These are phyloP conservation scores for Skeletonema tropicum DNA, from an alignment of 108 stramenopile species.

Conservation along the genomic window DNA sequence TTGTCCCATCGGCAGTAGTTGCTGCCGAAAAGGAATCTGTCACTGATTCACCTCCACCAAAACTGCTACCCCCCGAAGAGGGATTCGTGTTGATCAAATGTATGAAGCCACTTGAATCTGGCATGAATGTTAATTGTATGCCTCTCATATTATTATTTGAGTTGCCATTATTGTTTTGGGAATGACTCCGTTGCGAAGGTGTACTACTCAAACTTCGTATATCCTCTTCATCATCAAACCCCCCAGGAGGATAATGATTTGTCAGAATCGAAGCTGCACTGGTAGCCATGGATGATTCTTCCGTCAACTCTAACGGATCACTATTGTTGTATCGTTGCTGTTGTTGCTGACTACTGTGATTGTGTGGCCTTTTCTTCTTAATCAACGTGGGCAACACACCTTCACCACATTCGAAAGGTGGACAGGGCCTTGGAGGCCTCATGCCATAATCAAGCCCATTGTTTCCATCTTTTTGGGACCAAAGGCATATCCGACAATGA, in stretches of 20 bases:
- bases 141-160: constrained; percentile 3
- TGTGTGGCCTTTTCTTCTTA: constrained; percentile 6
- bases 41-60: constrained; percentile 7
- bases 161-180: background rate
- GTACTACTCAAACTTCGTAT: constrained; percentile 42
- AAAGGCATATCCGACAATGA: constrained; percentile 87
- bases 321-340: background rate
- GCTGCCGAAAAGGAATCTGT: constrained; percentile 1
- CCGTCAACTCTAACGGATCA: background rate
- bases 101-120: constrained; percentile 34
- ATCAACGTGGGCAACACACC: constrained; percentile 8
- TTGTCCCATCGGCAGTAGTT: background rate
- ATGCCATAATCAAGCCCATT: constrained; percentile 86
- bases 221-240: constrained; percentile 36
- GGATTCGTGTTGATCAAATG: constrained; percentile 21
- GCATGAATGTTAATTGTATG: constrained; percentile 45
- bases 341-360: background rate
- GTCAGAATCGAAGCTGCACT: constrained; percentile 9
- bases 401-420: constrained; percentile 31
- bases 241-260: background rate
- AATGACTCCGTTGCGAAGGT: constrained; percentile 33
- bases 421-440: constrained; percentile 69
- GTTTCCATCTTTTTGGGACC: constrained; percentile 91
- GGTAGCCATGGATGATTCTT: constrained; percentile 39
- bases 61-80: background rate